Conservation (phyloP, 2,329 filamentous ascomycete genomes). For the Aspergillus pseudoviridinutans region DNA sequence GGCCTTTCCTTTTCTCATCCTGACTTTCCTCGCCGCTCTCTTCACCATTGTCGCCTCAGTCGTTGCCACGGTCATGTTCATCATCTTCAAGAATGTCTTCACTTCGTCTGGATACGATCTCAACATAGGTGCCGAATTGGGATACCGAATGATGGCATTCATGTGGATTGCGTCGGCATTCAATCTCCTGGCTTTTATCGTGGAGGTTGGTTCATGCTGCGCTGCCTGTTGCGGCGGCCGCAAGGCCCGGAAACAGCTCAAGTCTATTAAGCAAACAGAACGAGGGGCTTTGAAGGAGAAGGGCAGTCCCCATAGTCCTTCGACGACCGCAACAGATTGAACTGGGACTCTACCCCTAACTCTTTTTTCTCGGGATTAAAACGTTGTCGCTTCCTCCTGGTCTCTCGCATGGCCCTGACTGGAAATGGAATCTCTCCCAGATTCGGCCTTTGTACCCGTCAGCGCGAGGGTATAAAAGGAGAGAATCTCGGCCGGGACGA, state of each 20-base stretch:
- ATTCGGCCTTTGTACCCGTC: neutral
- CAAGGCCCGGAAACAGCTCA: conserved; percentile 33
- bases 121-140: conserved; percentile 70
- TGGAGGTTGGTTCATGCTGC: conserved; percentile 74
- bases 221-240: conserved; percentile 51
- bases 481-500: neutral
- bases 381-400: neutral
- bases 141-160: conserved; percentile 73
- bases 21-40: conserved; percentile 65
- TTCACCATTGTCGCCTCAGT: conserved; percentile 65
- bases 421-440: neutral
- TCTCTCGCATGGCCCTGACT: neutral
- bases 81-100: conserved; percentile 75
- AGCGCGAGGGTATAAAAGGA: neutral
- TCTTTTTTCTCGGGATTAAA: neutral
- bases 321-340: conserved; percentile 1
- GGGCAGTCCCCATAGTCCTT: conserved; percentile 6
- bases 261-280: conserved; percentile 5
- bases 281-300: conserved; percentile 16
- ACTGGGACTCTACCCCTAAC: neutral
- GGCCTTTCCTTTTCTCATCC: conserved; percentile 63
- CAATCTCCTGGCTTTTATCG: conserved; percentile 63
- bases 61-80: conserved; percentile 78
- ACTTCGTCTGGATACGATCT: conserved; percentile 63
- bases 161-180: conserved; percentile 79